Evolutionary conservation across 805 yeast species (phyloP).

Genomic region (Kodamaea jinghongensis): DNA sequence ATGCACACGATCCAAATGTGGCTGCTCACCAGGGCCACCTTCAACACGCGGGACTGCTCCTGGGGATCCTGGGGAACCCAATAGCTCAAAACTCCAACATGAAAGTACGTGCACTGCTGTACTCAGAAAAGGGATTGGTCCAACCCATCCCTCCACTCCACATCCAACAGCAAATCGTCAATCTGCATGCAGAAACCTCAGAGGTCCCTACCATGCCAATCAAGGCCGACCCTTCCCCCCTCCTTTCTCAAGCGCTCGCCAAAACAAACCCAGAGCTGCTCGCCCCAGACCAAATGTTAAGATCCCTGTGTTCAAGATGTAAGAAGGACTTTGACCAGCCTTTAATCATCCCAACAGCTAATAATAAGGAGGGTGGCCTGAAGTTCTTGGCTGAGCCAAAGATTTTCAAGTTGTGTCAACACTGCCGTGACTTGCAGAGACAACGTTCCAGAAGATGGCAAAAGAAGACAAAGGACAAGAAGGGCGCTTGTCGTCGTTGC

Average conservation of each 20-base stretch:
- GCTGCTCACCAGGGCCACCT: slow-evolving; percentile 1
- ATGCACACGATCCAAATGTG: slow-evolving; percentile 13
- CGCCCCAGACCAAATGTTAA: slow-evolving; percentile 13
- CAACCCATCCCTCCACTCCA: slow-evolving; percentile 43
- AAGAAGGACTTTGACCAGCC: slow-evolving; percentile 56
- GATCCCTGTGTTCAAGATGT: slow-evolving; percentile 51
- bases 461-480: slow-evolving; percentile 53
- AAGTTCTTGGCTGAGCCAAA: slow-evolving; percentile 39
- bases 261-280: slow-evolving; percentile 9
- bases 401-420: slow-evolving; percentile 56
- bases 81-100: slow-evolving; percentile 2
- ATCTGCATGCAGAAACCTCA: slow-evolving; percentile 12
- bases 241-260: slow-evolving; percentile 7
- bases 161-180: slow-evolving; percentile 39
- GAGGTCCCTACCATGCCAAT: slow-evolving; percentile 7
- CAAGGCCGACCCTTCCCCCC: slow-evolving; percentile 12
- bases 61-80: background rate
- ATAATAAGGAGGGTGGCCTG: slow-evolving; percentile 15
- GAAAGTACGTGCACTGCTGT: slow-evolving; percentile 10
- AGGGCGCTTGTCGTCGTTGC: slow-evolving; percentile 65
- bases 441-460: slow-evolving; percentile 67
- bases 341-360: slow-evolving; percentile 29
- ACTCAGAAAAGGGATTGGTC: slow-evolving; percentile 19
- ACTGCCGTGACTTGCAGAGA: slow-evolving; percentile 62
- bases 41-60: background rate